Percentiles rank a stretch among this genome's conserved stretches.
These are phyloP conservation scores for Xylaria telfairii DNA, from an alignment of 495 filamentous ascomycete genomes.

Conservation along the genomic window DNA sequence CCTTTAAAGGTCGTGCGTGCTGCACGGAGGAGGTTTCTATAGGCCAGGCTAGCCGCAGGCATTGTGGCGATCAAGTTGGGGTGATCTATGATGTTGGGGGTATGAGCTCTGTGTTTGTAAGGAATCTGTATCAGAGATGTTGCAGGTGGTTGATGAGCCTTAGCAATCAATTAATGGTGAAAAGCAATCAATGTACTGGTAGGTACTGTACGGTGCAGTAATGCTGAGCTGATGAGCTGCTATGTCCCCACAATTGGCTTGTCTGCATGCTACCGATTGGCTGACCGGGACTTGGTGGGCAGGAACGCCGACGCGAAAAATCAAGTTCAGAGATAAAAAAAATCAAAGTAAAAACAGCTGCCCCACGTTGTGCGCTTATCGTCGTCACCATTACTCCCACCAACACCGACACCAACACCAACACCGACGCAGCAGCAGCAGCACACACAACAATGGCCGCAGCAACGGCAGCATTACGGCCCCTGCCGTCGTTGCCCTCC, in stretches of 20 bases:
- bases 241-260: not conserved
- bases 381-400: not conserved
- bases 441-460: constrained; percentile 46
- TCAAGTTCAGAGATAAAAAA: constrained; percentile 7
- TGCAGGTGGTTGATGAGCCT: not conserved
- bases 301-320: constrained; percentile 25
- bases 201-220: too few relatives aligned
- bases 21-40: constrained; percentile 82
- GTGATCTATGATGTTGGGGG: too few relatives aligned
- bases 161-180: constrained; percentile 36
- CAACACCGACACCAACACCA: not conserved
- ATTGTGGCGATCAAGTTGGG: not conserved
- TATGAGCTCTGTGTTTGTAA: too few relatives aligned
- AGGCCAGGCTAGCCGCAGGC: constrained; percentile 75
- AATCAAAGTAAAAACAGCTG: constrained; percentile 21
- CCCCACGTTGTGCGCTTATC: constrained; percentile 25
- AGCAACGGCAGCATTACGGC: constrained; percentile 46
- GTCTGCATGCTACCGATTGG: not conserved
- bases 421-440: not conserved
- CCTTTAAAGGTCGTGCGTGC: constrained; percentile 84
- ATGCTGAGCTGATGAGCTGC: too few relatives aligned
- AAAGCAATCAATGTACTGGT: too few relatives aligned
- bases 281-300: not conserved
- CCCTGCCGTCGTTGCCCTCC: constrained; percentile 77
- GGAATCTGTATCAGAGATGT: too few relatives aligned